These are phyloP conservation scores for Nicotiana otophora DNA, from an alignment of 257 asterid species.

Conservation along the genomic window DNA sequence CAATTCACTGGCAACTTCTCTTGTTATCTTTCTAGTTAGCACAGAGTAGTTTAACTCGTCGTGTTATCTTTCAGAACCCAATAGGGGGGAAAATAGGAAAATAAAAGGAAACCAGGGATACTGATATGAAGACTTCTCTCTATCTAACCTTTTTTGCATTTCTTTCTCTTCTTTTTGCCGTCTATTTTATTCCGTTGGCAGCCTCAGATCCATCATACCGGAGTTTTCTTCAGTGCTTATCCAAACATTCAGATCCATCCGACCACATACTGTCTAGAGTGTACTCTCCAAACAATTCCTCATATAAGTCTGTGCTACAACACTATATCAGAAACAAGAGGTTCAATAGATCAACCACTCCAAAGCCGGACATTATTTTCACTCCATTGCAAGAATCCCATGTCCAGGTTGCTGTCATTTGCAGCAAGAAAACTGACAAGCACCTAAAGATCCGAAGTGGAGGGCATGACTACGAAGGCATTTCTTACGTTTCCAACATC, in stretches of 20 bases:
- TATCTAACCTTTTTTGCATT: background rate
- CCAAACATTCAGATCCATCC: conserved; percentile 15
- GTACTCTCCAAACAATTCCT: conserved; percentile 32
- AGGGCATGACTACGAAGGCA: conserved; percentile 60
- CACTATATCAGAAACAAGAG: conserved; percentile 45
- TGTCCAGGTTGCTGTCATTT: conserved; percentile 37
- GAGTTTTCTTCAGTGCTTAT: conserved; percentile 25
- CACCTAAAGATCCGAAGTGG: conserved; percentile 58
- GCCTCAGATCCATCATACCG: conserved; percentile 15
- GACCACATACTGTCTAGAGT: conserved; percentile 23
- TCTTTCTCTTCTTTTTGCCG: background rate
- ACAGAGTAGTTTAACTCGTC: background rate
- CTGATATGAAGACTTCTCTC: conserved; percentile 4
- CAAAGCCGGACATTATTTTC: conserved; percentile 31
- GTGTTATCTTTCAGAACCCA: background rate
- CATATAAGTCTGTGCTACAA: conserved; percentile 28
- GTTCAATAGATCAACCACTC: conserved; percentile 43
- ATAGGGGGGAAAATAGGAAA: background rate
- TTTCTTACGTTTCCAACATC: conserved; percentile 36
- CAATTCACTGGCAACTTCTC: background rate
- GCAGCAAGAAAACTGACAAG: conserved; percentile 29
- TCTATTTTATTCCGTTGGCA: background rate
- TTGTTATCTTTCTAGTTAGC: background rate
- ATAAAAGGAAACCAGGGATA: background rate
- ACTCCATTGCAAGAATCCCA: conserved; percentile 37